These are phyloP conservation scores for Hansenula lynferdii DNA, from an alignment of 1,139 yeast genomes.

Conservation along the genomic window DNA sequence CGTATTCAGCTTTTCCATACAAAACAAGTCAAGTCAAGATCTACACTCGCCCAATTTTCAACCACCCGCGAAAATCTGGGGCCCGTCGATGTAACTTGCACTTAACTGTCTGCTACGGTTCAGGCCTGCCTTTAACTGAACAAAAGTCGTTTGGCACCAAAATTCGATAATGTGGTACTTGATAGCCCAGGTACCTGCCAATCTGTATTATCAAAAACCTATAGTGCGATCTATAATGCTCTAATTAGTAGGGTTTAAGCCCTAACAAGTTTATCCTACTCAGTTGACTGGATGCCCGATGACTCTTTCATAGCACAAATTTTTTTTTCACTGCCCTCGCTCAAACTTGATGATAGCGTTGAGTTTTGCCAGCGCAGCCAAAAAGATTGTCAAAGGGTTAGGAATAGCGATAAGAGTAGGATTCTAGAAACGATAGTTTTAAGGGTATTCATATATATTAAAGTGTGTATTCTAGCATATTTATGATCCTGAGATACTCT, in stretches of 20 bases:
- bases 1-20: too few species aligned
- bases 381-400: not conserved
- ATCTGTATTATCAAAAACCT: too few species aligned
- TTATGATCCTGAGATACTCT: too few species aligned
- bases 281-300: too few species aligned
- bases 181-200: not conserved
- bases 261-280: too few species aligned
- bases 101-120: slow-evolving; percentile 7
- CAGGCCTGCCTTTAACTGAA: slow-evolving; percentile 3
- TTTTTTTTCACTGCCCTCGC: not conserved
- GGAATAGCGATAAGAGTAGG: not conserved
- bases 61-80: too few species aligned
- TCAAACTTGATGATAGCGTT: not conserved
- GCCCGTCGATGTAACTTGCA: slow-evolving; percentile 11
- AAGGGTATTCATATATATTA: too few species aligned
- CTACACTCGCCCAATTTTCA: too few species aligned
- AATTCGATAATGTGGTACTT: not conserved
- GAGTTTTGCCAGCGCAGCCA: not conserved
- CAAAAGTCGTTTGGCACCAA: not conserved
- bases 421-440: not conserved
- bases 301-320: not conserved
- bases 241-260: too few species aligned
- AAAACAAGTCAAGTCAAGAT: not conserved
- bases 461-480: too few species aligned
- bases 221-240: too few species aligned